These are phyloP conservation scores for Elongisporangium anandrum DNA, from an alignment of 352 stramenopile species.

Conservation along the genomic window DNA sequence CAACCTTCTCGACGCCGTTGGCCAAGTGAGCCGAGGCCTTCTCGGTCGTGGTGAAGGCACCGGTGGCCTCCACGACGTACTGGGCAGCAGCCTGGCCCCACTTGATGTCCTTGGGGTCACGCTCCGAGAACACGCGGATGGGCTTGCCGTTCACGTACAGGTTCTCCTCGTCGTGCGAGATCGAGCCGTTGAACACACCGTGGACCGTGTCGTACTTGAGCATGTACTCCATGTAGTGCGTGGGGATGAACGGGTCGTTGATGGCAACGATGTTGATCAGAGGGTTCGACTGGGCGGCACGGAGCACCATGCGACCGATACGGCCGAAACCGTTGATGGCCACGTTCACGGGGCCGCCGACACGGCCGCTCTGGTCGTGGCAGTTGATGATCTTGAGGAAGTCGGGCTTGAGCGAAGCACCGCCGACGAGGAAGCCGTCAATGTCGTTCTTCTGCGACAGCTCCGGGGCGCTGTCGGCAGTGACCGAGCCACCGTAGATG, in stretches of 20 bases:
- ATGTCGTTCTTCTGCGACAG: constrained; percentile 95
- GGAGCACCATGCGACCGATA: constrained; percentile 97
- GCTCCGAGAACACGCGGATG: constrained; percentile 93
- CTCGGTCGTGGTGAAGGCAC: constrained; percentile 82
- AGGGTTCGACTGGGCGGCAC: constrained; percentile 85
- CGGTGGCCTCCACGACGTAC: constrained; percentile 93
- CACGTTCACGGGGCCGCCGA: constrained; percentile 85
- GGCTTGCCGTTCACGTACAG: constrained; percentile 92
- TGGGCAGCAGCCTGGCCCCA: constrained; percentile 90
- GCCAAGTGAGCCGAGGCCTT: constrained; percentile 91
- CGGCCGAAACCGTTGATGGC: constrained; percentile 99
- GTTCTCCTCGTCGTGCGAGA: constrained; percentile 84
- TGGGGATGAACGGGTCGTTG: constrained; percentile 94
- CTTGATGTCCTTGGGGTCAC: constrained; percentile 92
- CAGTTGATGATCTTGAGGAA: constrained; percentile 98
- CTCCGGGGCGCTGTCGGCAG: constrained; percentile 88
- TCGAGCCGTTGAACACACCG: constrained; percentile 80
- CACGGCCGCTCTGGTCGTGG: constrained; percentile 47
- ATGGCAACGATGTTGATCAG: constrained; percentile 91
- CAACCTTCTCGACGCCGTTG: constrained; percentile 95
- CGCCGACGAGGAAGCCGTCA: constrained; percentile 98
- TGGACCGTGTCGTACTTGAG: constrained; percentile 93
- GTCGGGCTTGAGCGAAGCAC: constrained; percentile 95
- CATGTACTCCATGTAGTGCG: constrained; percentile 97
- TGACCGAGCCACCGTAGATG: constrained; percentile 97